Evolutionary conservation across 2,329 filamentous ascomycete genomes (phyloP).

Genomic region (Colletotrichum sp.): DNA sequence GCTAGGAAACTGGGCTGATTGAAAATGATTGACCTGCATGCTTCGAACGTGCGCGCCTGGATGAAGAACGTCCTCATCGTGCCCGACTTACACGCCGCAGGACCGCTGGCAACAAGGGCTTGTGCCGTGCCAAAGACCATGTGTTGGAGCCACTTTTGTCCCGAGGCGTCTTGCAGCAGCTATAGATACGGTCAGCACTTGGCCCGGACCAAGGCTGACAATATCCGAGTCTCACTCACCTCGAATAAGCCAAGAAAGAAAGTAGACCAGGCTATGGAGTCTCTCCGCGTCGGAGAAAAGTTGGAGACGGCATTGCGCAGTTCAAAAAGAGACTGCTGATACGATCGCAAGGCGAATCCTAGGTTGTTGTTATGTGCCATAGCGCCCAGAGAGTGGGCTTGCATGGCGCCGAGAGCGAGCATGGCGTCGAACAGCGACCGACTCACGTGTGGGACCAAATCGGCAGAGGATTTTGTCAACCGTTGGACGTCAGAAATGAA

Average conservation of each 20-base stretch:
- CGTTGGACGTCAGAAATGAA: conserved; percentile 26
- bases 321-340: conserved; percentile 29
- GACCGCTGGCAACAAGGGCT: conserved; percentile 33
- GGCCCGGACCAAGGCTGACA: background rate
- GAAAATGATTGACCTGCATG: conserved; percentile 35
- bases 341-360: conserved; percentile 26
- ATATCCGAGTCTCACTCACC: conserved; percentile 19
- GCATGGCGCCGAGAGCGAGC: conserved; percentile 34
- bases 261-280: conserved; percentile 34
- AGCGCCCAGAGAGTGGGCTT: conserved; percentile 23
- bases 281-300: background rate
- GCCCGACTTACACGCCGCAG: conserved; percentile 26
- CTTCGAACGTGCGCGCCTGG: conserved; percentile 34
- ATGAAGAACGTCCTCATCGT: conserved; percentile 30
- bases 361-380: background rate
- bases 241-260: conserved; percentile 38
- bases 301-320: conserved; percentile 23
- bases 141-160: conserved; percentile 37
- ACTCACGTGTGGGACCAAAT: background rate
- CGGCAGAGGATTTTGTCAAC: conserved; percentile 15
- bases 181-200: conserved; percentile 9
- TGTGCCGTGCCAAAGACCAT: conserved; percentile 37
- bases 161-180: conserved; percentile 37
- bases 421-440: conserved; percentile 30
- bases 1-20: conserved; percentile 33